Evolutionary conservation across 1,284 basidiomycete species (phyloP).

Genomic region (Boletus albobrunnescens): DNA sequence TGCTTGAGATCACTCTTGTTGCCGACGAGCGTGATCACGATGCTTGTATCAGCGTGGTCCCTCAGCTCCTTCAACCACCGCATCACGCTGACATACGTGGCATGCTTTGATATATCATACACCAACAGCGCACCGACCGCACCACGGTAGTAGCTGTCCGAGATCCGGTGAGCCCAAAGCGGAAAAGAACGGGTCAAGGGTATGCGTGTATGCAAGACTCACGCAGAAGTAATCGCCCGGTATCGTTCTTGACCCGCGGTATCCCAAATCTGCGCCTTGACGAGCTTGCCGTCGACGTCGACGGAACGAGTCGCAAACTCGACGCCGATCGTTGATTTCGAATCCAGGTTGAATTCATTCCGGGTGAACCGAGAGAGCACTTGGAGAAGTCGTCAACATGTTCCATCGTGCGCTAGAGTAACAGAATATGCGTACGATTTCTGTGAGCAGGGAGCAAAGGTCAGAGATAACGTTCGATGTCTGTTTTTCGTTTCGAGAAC

Average conservation of each 20-base stretch:
- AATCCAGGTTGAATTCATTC: slow-evolving; percentile 99
- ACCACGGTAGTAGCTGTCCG: slow-evolving; percentile 91
- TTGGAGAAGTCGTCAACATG: slow-evolving; percentile 28
- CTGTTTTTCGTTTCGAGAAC: background rate
- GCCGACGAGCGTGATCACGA: slow-evolving; percentile 92
- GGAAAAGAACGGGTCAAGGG: slow-evolving; percentile 2
- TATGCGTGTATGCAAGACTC: slow-evolving; percentile 31
- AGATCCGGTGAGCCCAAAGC: slow-evolving; percentile 1
- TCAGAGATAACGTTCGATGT: slow-evolving; percentile 1
- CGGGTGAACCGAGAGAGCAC: slow-evolving; percentile 95
- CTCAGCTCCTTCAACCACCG: slow-evolving; percentile 99
- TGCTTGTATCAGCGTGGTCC: slow-evolving; percentile 90
- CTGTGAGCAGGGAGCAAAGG: slow-evolving; percentile 7
- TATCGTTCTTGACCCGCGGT: slow-evolving; percentile 99
- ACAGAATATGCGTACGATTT: slow-evolving; percentile 20
- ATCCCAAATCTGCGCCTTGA: slow-evolving; percentile 99
- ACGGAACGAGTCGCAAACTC: slow-evolving; percentile 98
- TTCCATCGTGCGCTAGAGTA: background rate
- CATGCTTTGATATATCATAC: slow-evolving; percentile 93
- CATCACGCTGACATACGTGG: slow-evolving; percentile 92
- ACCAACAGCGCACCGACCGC: slow-evolving; percentile 92
- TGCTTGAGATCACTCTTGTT: slow-evolving; percentile 99
- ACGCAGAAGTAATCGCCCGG: slow-evolving; percentile 97
- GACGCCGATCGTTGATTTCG: slow-evolving; percentile 98
- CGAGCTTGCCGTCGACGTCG: slow-evolving; percentile 91